Conservation (phyloP, 2,329 filamentous ascomycete genomes). For the Leptoxyphium fumago region DNA sequence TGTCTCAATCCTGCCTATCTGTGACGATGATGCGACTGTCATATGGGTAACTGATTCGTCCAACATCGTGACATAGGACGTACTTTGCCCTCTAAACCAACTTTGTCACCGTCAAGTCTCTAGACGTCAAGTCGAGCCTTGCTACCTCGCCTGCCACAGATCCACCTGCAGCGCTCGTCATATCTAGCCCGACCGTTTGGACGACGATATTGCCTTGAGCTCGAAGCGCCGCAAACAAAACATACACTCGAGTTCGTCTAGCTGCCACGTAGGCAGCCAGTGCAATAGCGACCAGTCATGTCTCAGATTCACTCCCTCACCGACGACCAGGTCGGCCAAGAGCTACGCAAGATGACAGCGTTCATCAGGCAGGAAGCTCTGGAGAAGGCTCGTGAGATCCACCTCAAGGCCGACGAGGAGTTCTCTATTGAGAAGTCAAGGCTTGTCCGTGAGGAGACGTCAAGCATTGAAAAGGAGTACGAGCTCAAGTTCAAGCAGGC, state of each 20-base stretch:
- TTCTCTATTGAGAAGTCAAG: conserved; percentile 99
- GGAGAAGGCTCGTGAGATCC: conserved; percentile 94
- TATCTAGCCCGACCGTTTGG: no score
- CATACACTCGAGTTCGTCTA: neutral
- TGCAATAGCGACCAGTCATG: conserved; percentile 38
- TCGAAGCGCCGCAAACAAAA: no score
- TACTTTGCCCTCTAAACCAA: no score
- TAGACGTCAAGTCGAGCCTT: no score
- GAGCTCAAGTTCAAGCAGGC: conserved; percentile 99
- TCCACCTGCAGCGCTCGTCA: no score
- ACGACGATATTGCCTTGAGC: no score
- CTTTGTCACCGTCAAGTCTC: no score
- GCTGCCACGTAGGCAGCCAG: neutral
- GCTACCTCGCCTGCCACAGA: no score
- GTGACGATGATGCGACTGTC: no score
- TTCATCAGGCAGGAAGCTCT: conserved; percentile 98
- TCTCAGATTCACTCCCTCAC: conserved; percentile 88
- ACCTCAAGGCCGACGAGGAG: conserved; percentile 97
- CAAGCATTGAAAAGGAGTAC: conserved; percentile 81
- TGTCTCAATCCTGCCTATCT: no score
- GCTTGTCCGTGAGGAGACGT: conserved; percentile 88
- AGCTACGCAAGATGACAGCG: conserved; percentile 99
- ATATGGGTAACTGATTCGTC: no score
- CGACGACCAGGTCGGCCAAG: conserved; percentile 92
- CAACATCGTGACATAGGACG: no score